Percentiles rank a stretch among this genome's conserved stretches.
Conservation (phyloP, 306 rosid species). For the Acacia melanoxylon region DNA sequence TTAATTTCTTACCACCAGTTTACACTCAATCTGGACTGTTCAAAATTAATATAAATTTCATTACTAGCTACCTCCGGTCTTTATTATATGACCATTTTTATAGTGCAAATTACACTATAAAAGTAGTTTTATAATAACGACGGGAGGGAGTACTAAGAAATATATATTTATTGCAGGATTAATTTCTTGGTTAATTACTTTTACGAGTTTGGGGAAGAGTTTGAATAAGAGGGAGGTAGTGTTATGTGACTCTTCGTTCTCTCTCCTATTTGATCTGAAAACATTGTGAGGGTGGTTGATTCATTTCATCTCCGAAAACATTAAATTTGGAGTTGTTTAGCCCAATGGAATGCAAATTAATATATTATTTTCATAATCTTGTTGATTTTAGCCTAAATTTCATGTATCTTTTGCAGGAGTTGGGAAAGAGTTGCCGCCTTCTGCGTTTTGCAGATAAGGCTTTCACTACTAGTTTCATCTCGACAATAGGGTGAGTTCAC, state of each 20-base stretch:
- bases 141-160: too few species aligned
- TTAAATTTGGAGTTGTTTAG: neutral
- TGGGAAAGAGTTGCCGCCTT: constrained; percentile 98
- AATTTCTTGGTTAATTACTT: too few species aligned
- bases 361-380: constrained; percentile 20
- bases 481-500: constrained; percentile 82
- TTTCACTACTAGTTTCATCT: constrained; percentile 90
- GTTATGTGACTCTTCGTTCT: constrained; percentile 43
- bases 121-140: too few species aligned
- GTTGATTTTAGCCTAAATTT: constrained; percentile 2
- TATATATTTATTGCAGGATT: too few species aligned
- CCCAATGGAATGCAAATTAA: neutral
- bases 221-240: constrained; percentile 60
- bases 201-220: neutral
- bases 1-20: neutral
- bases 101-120: too few species aligned
- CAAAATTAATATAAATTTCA: too few species aligned
- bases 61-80: too few species aligned
- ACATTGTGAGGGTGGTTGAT: neutral
- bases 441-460: constrained; percentile 95
- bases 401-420: constrained; percentile 61
- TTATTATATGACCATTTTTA: too few species aligned
- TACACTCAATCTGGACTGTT: too few species aligned
- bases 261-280: neutral
- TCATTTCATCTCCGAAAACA: constrained; percentile 3